A percentile compares a stretch with the other conserved stretches of the same genome.
These are phyloP conservation scores for Spergularia bocconei DNA, from an alignment of 148 eudicot species.

Conservation along the genomic window DNA sequence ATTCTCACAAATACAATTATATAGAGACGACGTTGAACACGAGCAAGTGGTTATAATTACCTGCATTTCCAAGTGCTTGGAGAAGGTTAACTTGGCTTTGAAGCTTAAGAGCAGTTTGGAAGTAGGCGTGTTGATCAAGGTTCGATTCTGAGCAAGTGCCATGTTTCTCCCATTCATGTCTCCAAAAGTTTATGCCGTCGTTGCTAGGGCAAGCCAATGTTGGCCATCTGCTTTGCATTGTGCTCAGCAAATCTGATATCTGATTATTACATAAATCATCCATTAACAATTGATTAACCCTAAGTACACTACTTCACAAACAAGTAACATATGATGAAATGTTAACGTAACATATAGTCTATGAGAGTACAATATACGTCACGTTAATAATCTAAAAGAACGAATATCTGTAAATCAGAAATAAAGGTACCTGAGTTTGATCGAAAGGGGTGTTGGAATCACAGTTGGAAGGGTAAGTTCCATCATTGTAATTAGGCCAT, in stretches of 20 bases:
- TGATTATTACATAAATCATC: not conserved
- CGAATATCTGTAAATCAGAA: too few species aligned
- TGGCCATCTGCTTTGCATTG: slow-evolving; percentile 53
- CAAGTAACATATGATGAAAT: too few species aligned
- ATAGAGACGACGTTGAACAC: too few species aligned
- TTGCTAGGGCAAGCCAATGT: slow-evolving; percentile 45
- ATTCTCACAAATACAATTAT: too few species aligned
- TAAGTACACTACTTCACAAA: too few species aligned
- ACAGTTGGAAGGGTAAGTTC: slow-evolving; percentile 61
- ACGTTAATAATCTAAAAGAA: too few species aligned
- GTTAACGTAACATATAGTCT: too few species aligned
- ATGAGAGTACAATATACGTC: too few species aligned
- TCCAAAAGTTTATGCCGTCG: slow-evolving; percentile 35
- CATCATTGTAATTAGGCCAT: slow-evolving; percentile 61
- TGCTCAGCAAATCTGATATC: slow-evolving; percentile 37
- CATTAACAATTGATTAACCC: too few species aligned
- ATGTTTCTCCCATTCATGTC: slow-evolving; percentile 52
- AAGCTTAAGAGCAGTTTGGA: slow-evolving; percentile 55
- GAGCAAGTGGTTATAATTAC: slow-evolving; percentile 16
- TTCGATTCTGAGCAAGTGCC: slow-evolving; percentile 41
- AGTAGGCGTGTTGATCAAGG: slow-evolving; percentile 52
- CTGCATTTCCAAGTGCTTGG: slow-evolving; percentile 44
- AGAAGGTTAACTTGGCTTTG: slow-evolving; percentile 58
- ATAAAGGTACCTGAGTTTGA: slow-evolving; percentile 29
- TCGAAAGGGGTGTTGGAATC: slow-evolving; percentile 36